phyloP scores from a whole-genome alignment of 176 grass and related monocot genomes.

The Hyparrhenia diplandra region DNA sequence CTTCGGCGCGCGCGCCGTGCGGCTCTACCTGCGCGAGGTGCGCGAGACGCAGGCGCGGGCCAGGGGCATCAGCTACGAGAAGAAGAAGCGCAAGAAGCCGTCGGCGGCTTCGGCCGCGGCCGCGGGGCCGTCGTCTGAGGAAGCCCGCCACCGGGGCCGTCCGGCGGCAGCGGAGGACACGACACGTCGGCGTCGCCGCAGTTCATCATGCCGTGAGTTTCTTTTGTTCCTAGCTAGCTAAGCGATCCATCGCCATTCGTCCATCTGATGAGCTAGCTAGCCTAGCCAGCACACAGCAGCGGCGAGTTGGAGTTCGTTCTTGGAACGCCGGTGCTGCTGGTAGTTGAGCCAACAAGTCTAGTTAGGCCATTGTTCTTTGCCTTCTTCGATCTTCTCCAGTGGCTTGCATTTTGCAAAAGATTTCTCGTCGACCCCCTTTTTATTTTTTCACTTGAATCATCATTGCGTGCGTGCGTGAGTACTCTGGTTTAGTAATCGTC shows the following conservation, averaged over 20 bases:
- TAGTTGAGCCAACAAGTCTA: conserved; percentile 7
- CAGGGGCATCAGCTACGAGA: conserved; percentile 89
- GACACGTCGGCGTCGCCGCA: conserved; percentile 34
- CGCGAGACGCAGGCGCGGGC: conserved; percentile 82
- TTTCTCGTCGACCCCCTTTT: background rate
- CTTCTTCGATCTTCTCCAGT: conserved; percentile 2
- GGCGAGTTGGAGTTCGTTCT: conserved; percentile 19
- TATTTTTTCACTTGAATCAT: conserved; percentile 34
- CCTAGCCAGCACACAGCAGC: background rate
- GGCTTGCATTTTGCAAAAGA: conserved; percentile 48
- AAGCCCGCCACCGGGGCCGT: conserved; percentile 39
- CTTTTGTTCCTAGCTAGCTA: background rate
- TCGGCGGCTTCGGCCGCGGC: conserved; percentile 8
- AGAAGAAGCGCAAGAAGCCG: conserved; percentile 89
- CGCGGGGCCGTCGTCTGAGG: conserved; percentile 50
- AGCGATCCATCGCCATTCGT: conserved; percentile 20
- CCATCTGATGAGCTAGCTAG: conserved; percentile 6
- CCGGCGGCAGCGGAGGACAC: conserved; percentile 23
- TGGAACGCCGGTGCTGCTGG: conserved; percentile 19
- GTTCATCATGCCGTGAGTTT: conserved; percentile 66
- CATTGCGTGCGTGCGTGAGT: no score
- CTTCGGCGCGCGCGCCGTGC: conserved; percentile 78
- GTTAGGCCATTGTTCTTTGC: conserved; percentile 12
- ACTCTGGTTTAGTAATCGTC: conserved; percentile 12
- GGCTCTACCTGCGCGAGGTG: conserved; percentile 86